Evolutionary conservation across 2,329 filamentous ascomycete species (phyloP).

Genomic region (Sarocladiaceae sp.): DNA sequence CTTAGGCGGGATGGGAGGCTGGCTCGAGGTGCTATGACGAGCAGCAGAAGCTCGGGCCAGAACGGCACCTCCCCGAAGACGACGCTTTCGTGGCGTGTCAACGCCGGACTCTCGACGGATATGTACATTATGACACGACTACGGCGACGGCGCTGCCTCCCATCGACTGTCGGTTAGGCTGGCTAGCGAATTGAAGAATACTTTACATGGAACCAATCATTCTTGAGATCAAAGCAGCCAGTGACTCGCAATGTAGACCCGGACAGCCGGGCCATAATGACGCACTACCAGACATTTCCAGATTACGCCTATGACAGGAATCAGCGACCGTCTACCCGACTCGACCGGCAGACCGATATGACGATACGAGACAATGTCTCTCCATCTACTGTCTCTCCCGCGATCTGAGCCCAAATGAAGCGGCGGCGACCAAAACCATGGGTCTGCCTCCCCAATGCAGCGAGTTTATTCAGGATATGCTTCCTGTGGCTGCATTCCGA

Average conservation of each 20-base stretch:
- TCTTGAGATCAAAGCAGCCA: background rate
- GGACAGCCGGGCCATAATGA: conserved; percentile 1
- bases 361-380: background rate
- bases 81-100: background rate
- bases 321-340: background rate
- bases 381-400: no score
- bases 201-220: background rate
- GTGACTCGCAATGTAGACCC: background rate
- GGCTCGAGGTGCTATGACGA: background rate
- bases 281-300: background rate
- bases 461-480: no score
- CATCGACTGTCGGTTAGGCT: no score
- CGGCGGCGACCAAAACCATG: no score
- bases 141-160: no score
- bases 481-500: no score
- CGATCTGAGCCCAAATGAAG: no score
- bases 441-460: no score
- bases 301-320: background rate
- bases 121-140: conserved; percentile 3
- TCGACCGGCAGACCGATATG: background rate
- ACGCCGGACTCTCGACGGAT: background rate
- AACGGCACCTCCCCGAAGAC: conserved; percentile 1
- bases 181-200: background rate
- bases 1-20: no score
- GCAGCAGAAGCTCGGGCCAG: background rate